Base-by-base conservation (phyloP, 2,329 filamentous ascomycete species). In the Stagonosporopsis tanaceti region DNA sequence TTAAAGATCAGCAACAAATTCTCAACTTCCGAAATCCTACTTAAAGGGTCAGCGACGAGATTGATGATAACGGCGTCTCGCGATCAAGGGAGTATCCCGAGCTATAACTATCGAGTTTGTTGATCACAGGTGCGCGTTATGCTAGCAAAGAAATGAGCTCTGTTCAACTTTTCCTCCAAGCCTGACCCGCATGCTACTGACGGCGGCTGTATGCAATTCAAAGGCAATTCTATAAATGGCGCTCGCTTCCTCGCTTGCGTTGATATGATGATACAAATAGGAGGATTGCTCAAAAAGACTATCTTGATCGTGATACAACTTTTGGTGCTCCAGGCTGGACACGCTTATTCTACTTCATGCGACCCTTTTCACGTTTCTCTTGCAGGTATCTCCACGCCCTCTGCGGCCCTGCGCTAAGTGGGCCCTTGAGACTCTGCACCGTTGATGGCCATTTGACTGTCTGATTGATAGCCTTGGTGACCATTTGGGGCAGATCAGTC, bases 371-470 rank as follows among this genome's bases (percentile, higher is more conserved):
- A 41, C 79, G 68, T 82, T 99, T 99, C 75, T 98, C 95, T 40
- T 84, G 81, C 52, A 96, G 69, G 74, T 99, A 99, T 61, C 88
- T 85, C 80, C 85, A 84, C 6, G 89, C 89, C 68, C 88, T 86
- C 6, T 80, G 72, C 15, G 90, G 74, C 0, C 95, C 96, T 0
- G 90, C 88, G 2, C 93, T 98, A 41, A 97, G 76, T 1, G 90
- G 75, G 2, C 93, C 89, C 79, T 99, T 99, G 61, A 94, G 73
- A 51, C 88, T 95, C 77, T 99, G 94, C 5, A 88, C 88, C 2
- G 91, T 92, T 69, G 92, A 95, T 0, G 95, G 93, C 95, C 95
- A 98, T 53, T 87, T 86, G 67, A 98, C 92, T 0, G 96, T 98
- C 73, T 90, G 90, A 71, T 88, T 89, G 70, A 99, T 93, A 38